These are phyloP conservation scores for Clathrospora elynae DNA, from an alignment of 2,329 filamentous ascomycete genomes.

Conservation along the genomic window DNA sequence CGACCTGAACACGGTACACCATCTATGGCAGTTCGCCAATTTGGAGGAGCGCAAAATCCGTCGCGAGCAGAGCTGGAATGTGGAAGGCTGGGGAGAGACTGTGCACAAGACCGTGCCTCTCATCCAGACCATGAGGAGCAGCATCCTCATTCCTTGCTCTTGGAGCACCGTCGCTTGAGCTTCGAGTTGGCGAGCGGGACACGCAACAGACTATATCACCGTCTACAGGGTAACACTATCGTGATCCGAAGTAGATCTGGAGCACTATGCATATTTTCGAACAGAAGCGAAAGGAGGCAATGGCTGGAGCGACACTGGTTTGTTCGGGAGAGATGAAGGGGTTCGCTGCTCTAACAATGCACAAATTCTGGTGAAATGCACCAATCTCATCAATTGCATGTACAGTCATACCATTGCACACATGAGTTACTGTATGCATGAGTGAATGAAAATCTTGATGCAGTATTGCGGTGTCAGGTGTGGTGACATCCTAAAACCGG, in stretches of 20 bases:
- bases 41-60: slow-evolving; percentile 89
- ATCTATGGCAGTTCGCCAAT: slow-evolving; percentile 98
- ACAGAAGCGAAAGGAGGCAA: not conserved
- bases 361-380: too few species aligned
- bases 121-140: slow-evolving; percentile 95
- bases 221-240: not conserved
- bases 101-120: slow-evolving; percentile 98
- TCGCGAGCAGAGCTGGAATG: slow-evolving; percentile 91
- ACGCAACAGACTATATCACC: not conserved
- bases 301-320: too few species aligned
- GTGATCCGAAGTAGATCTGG: not conserved
- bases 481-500: too few species aligned
- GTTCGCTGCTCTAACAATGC: too few species aligned
- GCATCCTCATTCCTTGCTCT: slow-evolving; percentile 90
- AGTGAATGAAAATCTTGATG: too few species aligned
- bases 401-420: too few species aligned
- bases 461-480: too few species aligned
- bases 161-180: slow-evolving; percentile 88
- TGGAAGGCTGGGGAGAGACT: slow-evolving; percentile 95
- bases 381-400: too few species aligned
- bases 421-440: too few species aligned
- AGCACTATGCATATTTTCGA: not conserved
- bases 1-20: slow-evolving; percentile 95
- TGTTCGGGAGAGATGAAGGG: too few species aligned
- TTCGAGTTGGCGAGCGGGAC: not conserved